These are phyloP conservation scores for Boletus edulis DNA, from an alignment of 768 basidiomycete species.

Conservation along the genomic window DNA sequence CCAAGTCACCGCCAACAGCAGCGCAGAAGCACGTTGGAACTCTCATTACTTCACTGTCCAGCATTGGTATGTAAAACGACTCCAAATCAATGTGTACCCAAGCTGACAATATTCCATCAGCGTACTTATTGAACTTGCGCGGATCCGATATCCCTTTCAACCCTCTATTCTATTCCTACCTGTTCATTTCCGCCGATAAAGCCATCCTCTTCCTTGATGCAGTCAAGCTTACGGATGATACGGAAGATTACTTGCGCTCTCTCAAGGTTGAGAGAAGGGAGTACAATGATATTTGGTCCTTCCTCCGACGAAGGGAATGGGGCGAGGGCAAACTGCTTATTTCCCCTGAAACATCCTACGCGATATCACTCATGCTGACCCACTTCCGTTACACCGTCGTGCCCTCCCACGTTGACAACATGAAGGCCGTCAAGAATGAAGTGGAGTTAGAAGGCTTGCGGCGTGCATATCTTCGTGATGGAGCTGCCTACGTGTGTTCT, in stretches of 20 bases:
- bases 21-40: constrained; percentile 65
- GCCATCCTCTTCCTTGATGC: constrained; percentile 76
- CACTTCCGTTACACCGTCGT: constrained; percentile 75
- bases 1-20: constrained; percentile 57
- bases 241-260: constrained; percentile 54
- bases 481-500: constrained; percentile 70
- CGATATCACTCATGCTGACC: constrained; percentile 82
- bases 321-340: constrained; percentile 80
- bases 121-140: constrained; percentile 86
- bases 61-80: constrained; percentile 52
- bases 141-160: constrained; percentile 90
- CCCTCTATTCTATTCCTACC: constrained; percentile 87
- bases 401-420: constrained; percentile 67
- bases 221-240: constrained; percentile 58
- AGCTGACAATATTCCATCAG: constrained; percentile 35
- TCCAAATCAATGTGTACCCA: neutral
- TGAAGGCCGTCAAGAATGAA: constrained; percentile 88
- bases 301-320: constrained; percentile 71
- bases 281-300: constrained; percentile 80
- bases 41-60: constrained; percentile 66
- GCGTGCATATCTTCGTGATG: constrained; percentile 87
- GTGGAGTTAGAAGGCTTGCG: constrained; percentile 81
- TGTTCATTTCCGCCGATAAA: constrained; percentile 64
- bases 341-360: constrained; percentile 72
- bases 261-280: constrained; percentile 57